Conservation (phyloP, 163 green algal genomes). For the Volvox carteri region DNA sequence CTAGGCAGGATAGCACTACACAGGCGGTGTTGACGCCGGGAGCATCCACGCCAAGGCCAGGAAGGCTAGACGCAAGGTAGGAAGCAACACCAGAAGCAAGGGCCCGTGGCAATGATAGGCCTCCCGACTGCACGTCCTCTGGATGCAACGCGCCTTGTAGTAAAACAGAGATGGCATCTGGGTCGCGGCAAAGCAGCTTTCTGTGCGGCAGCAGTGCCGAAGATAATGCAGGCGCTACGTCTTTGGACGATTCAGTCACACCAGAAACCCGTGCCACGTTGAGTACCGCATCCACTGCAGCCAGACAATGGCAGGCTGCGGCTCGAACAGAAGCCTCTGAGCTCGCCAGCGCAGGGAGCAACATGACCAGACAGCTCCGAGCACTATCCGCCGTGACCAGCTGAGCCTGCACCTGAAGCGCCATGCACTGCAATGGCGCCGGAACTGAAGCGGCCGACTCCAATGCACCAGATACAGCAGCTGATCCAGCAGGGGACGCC, state of each 20-base stretch:
- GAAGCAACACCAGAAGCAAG: slow-evolving; percentile 3
- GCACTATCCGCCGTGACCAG: slow-evolving; percentile 13
- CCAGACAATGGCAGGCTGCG: slow-evolving; percentile 55
- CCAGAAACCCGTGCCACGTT: neutral
- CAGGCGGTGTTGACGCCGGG: slow-evolving; percentile 1
- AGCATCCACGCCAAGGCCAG: neutral
- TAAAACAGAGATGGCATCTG: slow-evolving; percentile 31
- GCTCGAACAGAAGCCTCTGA: neutral
- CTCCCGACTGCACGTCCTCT: neutral
- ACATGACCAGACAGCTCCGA: slow-evolving; percentile 5
- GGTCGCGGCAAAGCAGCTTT: slow-evolving; percentile 43
- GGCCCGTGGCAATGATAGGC: slow-evolving; percentile 14
- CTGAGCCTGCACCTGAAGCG: slow-evolving; percentile 11
- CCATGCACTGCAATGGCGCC: slow-evolving; percentile 11
- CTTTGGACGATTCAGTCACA: neutral
- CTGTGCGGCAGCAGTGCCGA: slow-evolving; percentile 41
- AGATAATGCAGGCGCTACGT: slow-evolving; percentile 14
- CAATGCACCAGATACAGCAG: neutral
- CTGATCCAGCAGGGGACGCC: too few species aligned
- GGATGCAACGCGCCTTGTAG: slow-evolving; percentile 40
- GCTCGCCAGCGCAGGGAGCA: slow-evolving; percentile 1
- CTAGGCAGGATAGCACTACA: slow-evolving; percentile 35
- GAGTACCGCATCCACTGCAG: slow-evolving; percentile 35
- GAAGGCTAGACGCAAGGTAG: slow-evolving; percentile 46
- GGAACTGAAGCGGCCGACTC: neutral